A percentile compares a stretch with the other conserved stretches of the same genome.
phyloP scores from a whole-genome alignment of 805 yeast species.

The Maudiozyma serrabonitensis region DNA sequence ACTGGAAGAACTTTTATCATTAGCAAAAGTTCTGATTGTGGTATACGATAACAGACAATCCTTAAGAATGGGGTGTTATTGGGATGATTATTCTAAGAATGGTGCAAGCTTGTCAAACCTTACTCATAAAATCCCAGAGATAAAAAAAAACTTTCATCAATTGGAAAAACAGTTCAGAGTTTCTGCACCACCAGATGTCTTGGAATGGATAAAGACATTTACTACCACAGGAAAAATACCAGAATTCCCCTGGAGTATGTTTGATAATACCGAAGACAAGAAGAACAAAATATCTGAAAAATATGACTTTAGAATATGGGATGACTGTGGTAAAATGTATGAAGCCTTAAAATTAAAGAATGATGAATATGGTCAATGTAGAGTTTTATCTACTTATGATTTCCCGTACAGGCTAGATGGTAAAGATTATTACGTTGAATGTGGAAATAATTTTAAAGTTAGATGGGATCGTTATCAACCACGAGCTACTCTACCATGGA shows the following conservation, averaged over 20 bases:
- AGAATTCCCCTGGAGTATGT: conserved; percentile 24
- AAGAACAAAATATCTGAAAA: conserved; percentile 7
- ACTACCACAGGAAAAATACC: conserved; percentile 30
- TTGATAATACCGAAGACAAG: neutral
- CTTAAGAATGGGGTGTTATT: conserved; percentile 37
- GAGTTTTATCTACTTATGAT: conserved; percentile 37
- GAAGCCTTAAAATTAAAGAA: conserved; percentile 26
- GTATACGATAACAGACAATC: conserved; percentile 40
- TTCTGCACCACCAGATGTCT: conserved; percentile 31
- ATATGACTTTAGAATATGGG: conserved; percentile 33
- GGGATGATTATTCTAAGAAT: conserved; percentile 29
- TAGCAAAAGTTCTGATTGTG: conserved; percentile 33
- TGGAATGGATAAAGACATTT: conserved; percentile 33
- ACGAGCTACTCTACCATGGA: conserved; percentile 34
- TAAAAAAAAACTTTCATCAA: conserved; percentile 22
- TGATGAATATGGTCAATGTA: conserved; percentile 31
- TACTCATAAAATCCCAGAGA: conserved; percentile 15
- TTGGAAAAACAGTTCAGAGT: conserved; percentile 36
- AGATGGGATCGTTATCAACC: conserved; percentile 41
- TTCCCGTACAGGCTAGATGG: conserved; percentile 38
- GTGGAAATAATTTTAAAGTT: conserved; percentile 35
- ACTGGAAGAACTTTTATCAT: conserved; percentile 31
- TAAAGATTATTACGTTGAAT: conserved; percentile 36
- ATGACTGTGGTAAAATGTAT: conserved; percentile 35
- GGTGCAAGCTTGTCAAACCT: conserved; percentile 29